A percentile compares a stretch with the other conserved stretches of the same genome.
Conservation (phyloP, 2,329 filamentous ascomycete genomes). For the Botrytis byssoidea region DNA sequence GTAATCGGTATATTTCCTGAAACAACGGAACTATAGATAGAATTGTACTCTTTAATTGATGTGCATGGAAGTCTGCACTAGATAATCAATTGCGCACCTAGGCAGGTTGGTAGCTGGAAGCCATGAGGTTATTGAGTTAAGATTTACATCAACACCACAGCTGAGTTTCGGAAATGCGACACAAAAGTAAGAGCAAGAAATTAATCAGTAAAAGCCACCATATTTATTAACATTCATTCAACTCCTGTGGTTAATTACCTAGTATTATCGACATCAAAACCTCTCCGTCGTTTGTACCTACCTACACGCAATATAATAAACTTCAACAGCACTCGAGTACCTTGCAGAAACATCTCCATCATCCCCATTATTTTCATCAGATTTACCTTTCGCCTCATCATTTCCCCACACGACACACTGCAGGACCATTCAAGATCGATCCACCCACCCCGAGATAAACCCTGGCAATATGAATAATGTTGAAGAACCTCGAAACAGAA, state of each 20-base stretch:
- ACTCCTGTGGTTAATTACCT: background rate
- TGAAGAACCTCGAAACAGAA: constrained; percentile 14
- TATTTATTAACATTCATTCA: background rate
- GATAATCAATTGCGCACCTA: background rate
- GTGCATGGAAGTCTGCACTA: background rate
- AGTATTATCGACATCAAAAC: background rate
- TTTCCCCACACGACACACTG: background rate
- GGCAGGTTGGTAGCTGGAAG: background rate
- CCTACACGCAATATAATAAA: background rate
- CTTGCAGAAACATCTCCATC: constrained; percentile 2
- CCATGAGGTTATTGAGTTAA: background rate
- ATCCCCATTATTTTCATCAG: constrained; percentile 2
- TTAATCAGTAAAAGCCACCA: background rate
- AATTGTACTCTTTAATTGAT: background rate
- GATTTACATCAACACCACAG: background rate
- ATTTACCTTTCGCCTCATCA: background rate
- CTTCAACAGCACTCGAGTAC: background rate
- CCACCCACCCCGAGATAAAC: background rate
- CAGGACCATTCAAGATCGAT: constrained; percentile 1
- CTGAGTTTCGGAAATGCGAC: background rate
- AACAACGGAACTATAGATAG: background rate
- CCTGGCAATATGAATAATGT: constrained; percentile 19
- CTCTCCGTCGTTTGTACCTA: background rate
- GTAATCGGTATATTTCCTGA: background rate
- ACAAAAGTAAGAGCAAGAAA: background rate